Evolutionary conservation across 2,329 filamentous ascomycete species (phyloP).

Genomic region (Fusarium metavorans): DNA sequence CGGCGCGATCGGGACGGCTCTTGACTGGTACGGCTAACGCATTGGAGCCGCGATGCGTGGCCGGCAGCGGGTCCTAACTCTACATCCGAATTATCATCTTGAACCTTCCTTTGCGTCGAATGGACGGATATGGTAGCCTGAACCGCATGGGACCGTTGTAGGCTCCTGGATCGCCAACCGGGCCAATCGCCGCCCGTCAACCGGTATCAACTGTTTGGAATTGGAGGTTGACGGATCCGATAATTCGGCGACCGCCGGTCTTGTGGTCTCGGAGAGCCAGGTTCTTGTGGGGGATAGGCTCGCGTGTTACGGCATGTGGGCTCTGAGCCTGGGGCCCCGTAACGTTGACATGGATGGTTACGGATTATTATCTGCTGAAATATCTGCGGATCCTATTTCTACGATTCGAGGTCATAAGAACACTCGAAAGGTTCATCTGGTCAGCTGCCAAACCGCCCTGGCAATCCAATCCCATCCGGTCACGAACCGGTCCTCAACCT

Average conservation of each 20-base stretch:
- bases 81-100: conserved; percentile 32
- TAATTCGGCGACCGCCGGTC: conserved; percentile 18
- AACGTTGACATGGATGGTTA: conserved; percentile 6
- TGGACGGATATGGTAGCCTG: conserved; percentile 22
- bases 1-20: conserved; percentile 34
- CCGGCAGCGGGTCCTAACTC: conserved; percentile 36
- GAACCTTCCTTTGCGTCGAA: conserved; percentile 20
- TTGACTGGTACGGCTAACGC: conserved; percentile 46
- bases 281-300: conserved; percentile 25
- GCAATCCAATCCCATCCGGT: background rate
- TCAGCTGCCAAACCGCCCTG: conserved; percentile 29
- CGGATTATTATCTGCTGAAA: background rate
- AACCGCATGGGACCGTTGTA: conserved; percentile 17
- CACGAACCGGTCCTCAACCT: conserved; percentile 1
- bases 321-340: conserved; percentile 19
- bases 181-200: conserved; percentile 35
- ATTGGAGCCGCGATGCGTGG: conserved; percentile 27
- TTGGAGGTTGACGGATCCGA: conserved; percentile 23
- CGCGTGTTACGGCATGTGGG: conserved; percentile 18
- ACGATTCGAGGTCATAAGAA: conserved; percentile 33
- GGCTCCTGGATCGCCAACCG: conserved; percentile 36
- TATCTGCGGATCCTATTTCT: conserved; percentile 26
- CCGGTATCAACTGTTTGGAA: conserved; percentile 17
- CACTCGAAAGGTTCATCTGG: conserved; percentile 28
- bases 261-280: conserved; percentile 16